These are phyloP conservation scores for Obelidium mucronatum DNA, from an alignment of 192 early-diverging fungal genomes.

Conservation along the genomic window DNA sequence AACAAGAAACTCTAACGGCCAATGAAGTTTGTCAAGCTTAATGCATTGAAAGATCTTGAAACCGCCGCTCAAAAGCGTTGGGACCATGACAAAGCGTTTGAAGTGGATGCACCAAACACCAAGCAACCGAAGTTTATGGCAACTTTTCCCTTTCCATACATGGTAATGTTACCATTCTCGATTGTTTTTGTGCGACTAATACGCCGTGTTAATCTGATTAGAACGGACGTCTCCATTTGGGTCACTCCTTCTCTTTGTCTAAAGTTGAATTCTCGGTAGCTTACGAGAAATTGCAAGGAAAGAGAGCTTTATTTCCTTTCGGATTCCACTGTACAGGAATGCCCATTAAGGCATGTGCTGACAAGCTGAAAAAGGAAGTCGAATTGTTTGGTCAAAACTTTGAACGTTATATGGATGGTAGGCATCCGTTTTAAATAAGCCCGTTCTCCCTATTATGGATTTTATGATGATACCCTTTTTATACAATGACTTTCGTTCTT, in stretches of 20 bases:
- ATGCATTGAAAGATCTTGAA: constrained; percentile 62
- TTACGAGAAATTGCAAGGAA: constrained; percentile 93
- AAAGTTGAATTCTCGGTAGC: constrained; percentile 97
- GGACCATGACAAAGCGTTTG: constrained; percentile 80
- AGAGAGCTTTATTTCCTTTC: constrained; percentile 90
- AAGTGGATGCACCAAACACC: constrained; percentile 81
- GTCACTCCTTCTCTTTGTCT: constrained; percentile 95
- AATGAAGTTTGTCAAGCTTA: constrained; percentile 30
- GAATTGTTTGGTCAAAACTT: constrained; percentile 84
- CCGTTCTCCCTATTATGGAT: no score
- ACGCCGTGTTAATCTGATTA: not conserved
- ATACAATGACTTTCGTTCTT: constrained; percentile 32
- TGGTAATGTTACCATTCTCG: constrained; percentile 67
- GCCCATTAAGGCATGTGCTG: constrained; percentile 97
- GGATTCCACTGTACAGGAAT: constrained; percentile 99
- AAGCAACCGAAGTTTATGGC: constrained; percentile 90
- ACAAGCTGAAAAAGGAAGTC: constrained; percentile 85
- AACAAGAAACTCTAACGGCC: not conserved
- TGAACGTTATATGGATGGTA: constrained; percentile 49
- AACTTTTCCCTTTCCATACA: constrained; percentile 97
- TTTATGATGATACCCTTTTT: constrained; percentile 37
- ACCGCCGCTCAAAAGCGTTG: constrained; percentile 77
- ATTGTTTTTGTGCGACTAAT: constrained; percentile 54
- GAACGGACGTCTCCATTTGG: constrained; percentile 79
- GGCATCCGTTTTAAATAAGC: no score